A percentile compares a stretch with the other conserved stretches of the same genome.
Conservation (phyloP, 106 monocot species). For the Dendrobium officinale region DNA sequence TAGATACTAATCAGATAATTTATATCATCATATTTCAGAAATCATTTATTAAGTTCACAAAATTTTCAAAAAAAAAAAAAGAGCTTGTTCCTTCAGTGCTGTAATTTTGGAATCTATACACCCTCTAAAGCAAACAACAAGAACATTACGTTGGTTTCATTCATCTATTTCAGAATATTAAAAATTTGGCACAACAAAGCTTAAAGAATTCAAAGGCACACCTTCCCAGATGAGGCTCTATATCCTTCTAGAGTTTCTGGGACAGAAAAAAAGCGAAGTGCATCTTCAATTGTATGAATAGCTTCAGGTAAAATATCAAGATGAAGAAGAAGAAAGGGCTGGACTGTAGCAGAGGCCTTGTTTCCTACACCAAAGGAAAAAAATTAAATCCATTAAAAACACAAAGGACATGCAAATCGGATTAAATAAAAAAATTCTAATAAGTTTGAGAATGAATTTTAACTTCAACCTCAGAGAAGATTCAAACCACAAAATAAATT, state of each 20-base stretch:
- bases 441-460: not conserved
- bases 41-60: not conserved
- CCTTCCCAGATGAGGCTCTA: conserved; percentile 79
- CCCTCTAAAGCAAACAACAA: not conserved
- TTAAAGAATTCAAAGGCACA: conserved; percentile 13
- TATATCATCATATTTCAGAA: not conserved
- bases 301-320: conserved; percentile 87
- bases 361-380: conserved; percentile 41
- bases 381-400: conserved; percentile 1
- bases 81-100: not conserved
- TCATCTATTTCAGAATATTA: not conserved
- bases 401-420: not conserved
- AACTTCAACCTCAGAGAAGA: not conserved
- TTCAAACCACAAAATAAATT: not conserved
- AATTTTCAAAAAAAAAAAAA: not conserved
- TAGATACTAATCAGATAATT: conserved; percentile 1
- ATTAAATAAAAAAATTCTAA: not conserved
- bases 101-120: not conserved
- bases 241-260: conserved; percentile 93
- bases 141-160: not conserved
- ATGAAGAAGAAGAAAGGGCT: conserved; percentile 90
- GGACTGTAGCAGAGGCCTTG: conserved; percentile 90
- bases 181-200: not conserved
- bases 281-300: conserved; percentile 83
- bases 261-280: conserved; percentile 75